Base-by-base conservation (phyloP, 805 yeast genomes). In the Candida krabiensis region DNA sequence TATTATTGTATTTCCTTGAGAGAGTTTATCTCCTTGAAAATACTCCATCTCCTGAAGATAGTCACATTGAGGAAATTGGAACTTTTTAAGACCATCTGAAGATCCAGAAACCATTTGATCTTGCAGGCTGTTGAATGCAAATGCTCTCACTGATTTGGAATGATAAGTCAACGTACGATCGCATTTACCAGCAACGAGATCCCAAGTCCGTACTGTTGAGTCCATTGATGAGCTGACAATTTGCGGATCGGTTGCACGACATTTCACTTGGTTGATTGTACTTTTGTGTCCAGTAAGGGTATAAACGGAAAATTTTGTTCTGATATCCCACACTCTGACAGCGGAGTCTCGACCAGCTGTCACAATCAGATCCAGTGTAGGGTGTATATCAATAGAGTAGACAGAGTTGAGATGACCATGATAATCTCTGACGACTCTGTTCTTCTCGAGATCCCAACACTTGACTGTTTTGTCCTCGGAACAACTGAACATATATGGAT, bases 331-430 rank as follows among this genome's bases (percentile, higher is more conserved):
- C 4, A 89, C 83, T 37, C 95, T 69, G 0, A 89, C 83, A 0
- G 86, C 83, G 4, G 87, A 73, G 60, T 93, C 99, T 41, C 96
- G 67, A 15, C 97, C 95, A 4, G 89, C 99, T 3, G 95, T 84
- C 7, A 84, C 86, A 11, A 89, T 61, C 6, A 91, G 64, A 50
- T 90, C 95, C 18, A 90, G 63, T 3, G 88, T 86, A 0, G 98
- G 98, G 58, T 91, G 98, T 12, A 89, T 58, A 41, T 81, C 91
- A 29, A 90, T 70, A 0, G 95, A 71, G 54, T 87, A 88, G 2
- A 93, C 86, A 4, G 96, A 95, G 21, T 95, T 86, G 18, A 87
- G 69, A 64, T 93, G 99, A 3, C 99, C 99, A 63, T 90, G 95
- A 61, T 87, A 93, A 52, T 89, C 88, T 39, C 97, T 69, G 4